Conservation (phyloP, 495 filamentous ascomycete species). For the Usnea hakonensis region DNA sequence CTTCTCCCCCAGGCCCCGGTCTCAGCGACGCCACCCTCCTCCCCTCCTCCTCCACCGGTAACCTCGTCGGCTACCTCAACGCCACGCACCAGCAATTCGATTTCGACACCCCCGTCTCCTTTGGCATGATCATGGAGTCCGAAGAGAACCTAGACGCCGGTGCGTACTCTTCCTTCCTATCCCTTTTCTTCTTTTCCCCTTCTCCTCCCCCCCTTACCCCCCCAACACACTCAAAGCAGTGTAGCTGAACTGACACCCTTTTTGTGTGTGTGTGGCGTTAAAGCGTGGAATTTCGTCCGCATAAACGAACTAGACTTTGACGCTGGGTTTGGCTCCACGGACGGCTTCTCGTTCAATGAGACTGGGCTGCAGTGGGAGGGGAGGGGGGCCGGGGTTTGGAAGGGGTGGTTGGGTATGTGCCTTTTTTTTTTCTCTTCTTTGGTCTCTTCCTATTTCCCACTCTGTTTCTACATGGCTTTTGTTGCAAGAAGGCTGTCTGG, state of each 20-base stretch:
- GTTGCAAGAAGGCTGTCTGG: no score
- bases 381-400: slow-evolving; percentile 29
- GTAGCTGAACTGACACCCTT: background rate
- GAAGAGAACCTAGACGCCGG: slow-evolving; percentile 24
- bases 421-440: background rate
- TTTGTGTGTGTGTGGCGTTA: no score
- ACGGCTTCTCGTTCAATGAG: slow-evolving; percentile 34
- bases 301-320: slow-evolving; percentile 29
- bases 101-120: slow-evolving; percentile 32
- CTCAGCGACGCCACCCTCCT: slow-evolving; percentile 39
- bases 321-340: slow-evolving; percentile 30
- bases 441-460: background rate
- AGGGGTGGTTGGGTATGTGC: slow-evolving; percentile 46
- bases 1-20: slow-evolving; percentile 32
- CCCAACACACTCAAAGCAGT: background rate
- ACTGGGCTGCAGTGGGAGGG: slow-evolving; percentile 27
- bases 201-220: no score
- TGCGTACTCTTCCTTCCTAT: slow-evolving; percentile 9
- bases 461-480: background rate
- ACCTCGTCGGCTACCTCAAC: slow-evolving; percentile 36
- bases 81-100: slow-evolving; percentile 36
- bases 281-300: slow-evolving; percentile 29
- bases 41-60: slow-evolving; percentile 19
- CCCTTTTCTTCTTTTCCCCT: background rate
- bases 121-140: slow-evolving; percentile 30